A percentile compares a stretch with the other conserved stretches of the same genome.
phyloP scores from a whole-genome alignment of 257 asterid species.

The Solanum pinnatisectum region DNA sequence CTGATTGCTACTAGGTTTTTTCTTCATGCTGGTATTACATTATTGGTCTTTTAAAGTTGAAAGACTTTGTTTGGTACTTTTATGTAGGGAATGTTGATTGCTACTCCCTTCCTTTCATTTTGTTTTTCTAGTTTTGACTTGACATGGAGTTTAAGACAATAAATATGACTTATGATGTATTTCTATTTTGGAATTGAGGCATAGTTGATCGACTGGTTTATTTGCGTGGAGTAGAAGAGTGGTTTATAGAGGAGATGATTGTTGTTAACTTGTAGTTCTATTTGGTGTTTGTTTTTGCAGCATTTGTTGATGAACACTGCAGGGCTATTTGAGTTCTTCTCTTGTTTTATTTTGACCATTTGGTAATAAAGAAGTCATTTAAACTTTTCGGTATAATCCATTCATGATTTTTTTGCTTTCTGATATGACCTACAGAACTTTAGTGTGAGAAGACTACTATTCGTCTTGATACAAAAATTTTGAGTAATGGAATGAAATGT shows the following conservation, averaged over 20 bases:
- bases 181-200: background rate
- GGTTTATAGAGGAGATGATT: no score
- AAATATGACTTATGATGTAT: background rate
- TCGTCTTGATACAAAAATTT: background rate
- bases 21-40: background rate
- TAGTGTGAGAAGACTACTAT: background rate
- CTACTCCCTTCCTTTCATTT: background rate
- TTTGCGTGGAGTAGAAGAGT: background rate
- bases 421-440: background rate
- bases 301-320: no score
- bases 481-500: background rate
- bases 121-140: background rate
- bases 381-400: no score
- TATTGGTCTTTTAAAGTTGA: no score
- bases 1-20: background rate
- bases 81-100: background rate
- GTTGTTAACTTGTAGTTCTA: no score
- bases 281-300: no score
- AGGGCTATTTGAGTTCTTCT: no score
- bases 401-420: no score
- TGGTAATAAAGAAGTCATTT: no score
- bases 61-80: background rate
- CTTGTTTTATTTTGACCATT: no score
- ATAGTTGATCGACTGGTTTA: background rate
- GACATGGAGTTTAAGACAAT: background rate